Evolutionary conservation across 805 yeast species (phyloP), one percentile per base, ranked within the genome.

Genomic region (Candida ovalis): DNA sequence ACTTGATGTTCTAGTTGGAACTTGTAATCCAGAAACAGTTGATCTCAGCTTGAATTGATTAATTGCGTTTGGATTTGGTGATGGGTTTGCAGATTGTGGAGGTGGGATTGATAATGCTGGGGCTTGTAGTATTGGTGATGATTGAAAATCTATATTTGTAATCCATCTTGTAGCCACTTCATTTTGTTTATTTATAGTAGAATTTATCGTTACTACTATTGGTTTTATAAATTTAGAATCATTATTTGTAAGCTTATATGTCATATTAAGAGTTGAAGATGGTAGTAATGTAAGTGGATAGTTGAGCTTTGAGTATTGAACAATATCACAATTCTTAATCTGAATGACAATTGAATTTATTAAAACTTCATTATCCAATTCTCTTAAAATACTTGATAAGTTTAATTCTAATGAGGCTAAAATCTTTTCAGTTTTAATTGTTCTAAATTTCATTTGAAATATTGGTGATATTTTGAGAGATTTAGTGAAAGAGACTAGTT

Each of bases 151-250:
- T 9, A 72, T 63, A 27, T 62, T 62, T 3, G 76, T 70, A 5
- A 62, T 59, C 75, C 75, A 72, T 32, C 58, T 60, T 1, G 74
- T 70, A 4, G 50, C 49, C 13, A 68, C 54, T 10, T 24, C 21
- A 7, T 54, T 38, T 19, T 54, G 49, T 4, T 55, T 46, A 4
- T 58, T 56, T 8, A 64, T 45, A 1, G 44, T 50, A 9, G 65
- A 54, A 17, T 48, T 43, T 3, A 63, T 59, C 1, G 51, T 50
- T 7, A 63, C 63, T 3, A 50, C 42, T 2, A 62, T 57, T 4
- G 66, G 65, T 45, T 66, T 64, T 17, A 60, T 44, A 43, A 56
- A 42, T 24, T 58, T 54, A 37, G 49, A 52, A 33, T 64, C 68
- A 33, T 58, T 62, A 43, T 54, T 64, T 17, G 45, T 50, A 8